Conservation (phyloP, 768 basidiomycete species). For the Russula earlei region DNA sequence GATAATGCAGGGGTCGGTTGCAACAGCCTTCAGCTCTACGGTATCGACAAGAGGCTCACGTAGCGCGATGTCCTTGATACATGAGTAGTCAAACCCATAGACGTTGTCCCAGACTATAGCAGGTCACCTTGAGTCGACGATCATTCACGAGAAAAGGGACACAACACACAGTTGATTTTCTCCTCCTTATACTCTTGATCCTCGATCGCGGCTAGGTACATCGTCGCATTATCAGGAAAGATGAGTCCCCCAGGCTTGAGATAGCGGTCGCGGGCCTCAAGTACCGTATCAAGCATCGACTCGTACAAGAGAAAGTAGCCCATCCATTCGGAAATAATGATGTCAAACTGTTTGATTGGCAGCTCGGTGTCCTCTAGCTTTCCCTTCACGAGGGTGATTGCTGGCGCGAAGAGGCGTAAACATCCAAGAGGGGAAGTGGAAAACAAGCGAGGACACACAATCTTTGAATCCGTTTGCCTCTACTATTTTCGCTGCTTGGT, state of each 20-base stretch:
- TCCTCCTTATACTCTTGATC: constrained; percentile 99
- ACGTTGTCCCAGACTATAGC: constrained; percentile 97
- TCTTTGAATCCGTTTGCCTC: constrained; percentile 95
- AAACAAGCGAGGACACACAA: constrained; percentile 44
- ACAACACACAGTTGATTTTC: constrained; percentile 90
- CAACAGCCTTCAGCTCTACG: constrained; percentile 94
- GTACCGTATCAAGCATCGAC: constrained; percentile 98
- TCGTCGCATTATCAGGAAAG: constrained; percentile 89
- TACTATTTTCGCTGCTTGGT: constrained; percentile 96
- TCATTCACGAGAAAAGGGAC: background rate
- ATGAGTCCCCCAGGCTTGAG: constrained; percentile 84
- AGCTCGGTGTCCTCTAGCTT: constrained; percentile 91
- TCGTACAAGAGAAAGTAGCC: constrained; percentile 99
- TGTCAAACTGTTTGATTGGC: constrained; percentile 88
- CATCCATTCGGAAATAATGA: constrained; percentile 99
- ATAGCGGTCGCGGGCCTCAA: constrained; percentile 94
- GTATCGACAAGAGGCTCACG: constrained; percentile 96
- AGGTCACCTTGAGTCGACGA: constrained; percentile 1
- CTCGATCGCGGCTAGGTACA: constrained; percentile 95
- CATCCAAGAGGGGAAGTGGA: background rate
- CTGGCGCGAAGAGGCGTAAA: constrained; percentile 32
- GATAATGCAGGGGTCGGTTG: constrained; percentile 83
- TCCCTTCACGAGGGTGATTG: constrained; percentile 92
- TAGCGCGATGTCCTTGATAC: constrained; percentile 97
- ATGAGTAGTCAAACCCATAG: constrained; percentile 98